phyloP scores from a whole-genome alignment of 2,329 filamentous ascomycete species.

The Sporothrix brasiliensis region DNA sequence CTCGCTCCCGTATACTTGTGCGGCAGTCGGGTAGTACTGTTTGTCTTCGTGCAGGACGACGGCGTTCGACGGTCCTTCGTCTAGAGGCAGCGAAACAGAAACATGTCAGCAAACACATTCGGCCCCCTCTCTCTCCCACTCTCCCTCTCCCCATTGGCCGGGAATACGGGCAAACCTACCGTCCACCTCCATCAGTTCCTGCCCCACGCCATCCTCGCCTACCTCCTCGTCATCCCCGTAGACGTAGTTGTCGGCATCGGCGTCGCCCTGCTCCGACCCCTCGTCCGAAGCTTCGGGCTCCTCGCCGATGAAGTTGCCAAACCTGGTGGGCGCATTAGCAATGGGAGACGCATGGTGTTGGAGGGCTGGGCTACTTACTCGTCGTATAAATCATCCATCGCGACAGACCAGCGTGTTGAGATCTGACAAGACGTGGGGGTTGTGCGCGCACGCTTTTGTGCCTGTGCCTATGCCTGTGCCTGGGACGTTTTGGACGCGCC shows the following conservation, averaged over 20 bases:
- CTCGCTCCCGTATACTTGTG: slow-evolving; percentile 90
- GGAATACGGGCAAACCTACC: slow-evolving; percentile 51
- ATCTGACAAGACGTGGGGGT: background rate
- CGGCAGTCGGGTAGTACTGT: slow-evolving; percentile 97
- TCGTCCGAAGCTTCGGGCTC: slow-evolving; percentile 81
- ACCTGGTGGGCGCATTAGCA: slow-evolving; percentile 57
- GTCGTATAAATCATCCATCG: slow-evolving; percentile 93
- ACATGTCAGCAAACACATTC: too few species aligned
- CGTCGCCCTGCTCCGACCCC: slow-evolving; percentile 72
- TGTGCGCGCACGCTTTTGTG: slow-evolving; percentile 20
- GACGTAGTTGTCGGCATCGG: slow-evolving; percentile 74
- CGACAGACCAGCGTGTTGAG: slow-evolving; percentile 28
- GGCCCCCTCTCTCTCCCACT: too few species aligned
- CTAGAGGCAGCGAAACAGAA: slow-evolving; percentile 42
- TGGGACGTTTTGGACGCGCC: slow-evolving; percentile 26
- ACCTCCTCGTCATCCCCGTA: slow-evolving; percentile 74
- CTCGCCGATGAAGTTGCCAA: slow-evolving; percentile 98
- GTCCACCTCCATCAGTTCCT: slow-evolving; percentile 93
- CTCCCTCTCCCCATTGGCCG: too few species aligned
- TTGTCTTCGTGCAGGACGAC: slow-evolving; percentile 99
- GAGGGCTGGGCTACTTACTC: slow-evolving; percentile 59
- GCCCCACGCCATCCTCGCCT: slow-evolving; percentile 65
- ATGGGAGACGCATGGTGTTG: slow-evolving; percentile 35
- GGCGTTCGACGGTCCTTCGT: slow-evolving; percentile 89
- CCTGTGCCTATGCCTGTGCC: background rate